Conservation (phyloP, 305 asterid species). For the Petunia hybrid region DNA sequence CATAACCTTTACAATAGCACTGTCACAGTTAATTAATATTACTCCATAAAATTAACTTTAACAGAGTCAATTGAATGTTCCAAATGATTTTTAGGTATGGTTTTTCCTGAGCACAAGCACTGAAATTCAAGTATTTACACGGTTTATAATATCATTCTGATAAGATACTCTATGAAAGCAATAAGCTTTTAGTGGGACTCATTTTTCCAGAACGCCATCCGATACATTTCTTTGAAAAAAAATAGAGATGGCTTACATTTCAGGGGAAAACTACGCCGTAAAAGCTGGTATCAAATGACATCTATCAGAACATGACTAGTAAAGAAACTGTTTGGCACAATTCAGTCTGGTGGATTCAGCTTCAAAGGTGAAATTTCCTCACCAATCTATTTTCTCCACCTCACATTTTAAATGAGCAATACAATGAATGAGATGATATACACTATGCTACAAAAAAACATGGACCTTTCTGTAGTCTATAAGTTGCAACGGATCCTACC, state of each 20-base stretch:
- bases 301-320: not conserved
- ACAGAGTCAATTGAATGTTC: not conserved
- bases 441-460: constrained; percentile 26
- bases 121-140: not conserved
- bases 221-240: not conserved
- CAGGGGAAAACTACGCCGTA: not conserved
- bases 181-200: not conserved
- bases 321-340: not conserved
- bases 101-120: not conserved
- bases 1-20: too few relatives aligned
- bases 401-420: not conserved
- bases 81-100: not conserved
- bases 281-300: not conserved
- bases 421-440: constrained; percentile 28
- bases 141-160: not conserved
- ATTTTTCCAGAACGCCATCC: not conserved
- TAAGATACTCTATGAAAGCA: not conserved
- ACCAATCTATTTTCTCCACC: not conserved
- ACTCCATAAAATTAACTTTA: too few relatives aligned
- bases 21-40: too few relatives aligned
- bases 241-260: not conserved
- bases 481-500: not conserved
- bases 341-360: not conserved
- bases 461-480: not conserved
- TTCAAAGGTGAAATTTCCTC: not conserved